Evolutionary conservation across 2,329 filamentous ascomycete genomes (phyloP).

Genomic region (Aspergillus tubingensis): DNA sequence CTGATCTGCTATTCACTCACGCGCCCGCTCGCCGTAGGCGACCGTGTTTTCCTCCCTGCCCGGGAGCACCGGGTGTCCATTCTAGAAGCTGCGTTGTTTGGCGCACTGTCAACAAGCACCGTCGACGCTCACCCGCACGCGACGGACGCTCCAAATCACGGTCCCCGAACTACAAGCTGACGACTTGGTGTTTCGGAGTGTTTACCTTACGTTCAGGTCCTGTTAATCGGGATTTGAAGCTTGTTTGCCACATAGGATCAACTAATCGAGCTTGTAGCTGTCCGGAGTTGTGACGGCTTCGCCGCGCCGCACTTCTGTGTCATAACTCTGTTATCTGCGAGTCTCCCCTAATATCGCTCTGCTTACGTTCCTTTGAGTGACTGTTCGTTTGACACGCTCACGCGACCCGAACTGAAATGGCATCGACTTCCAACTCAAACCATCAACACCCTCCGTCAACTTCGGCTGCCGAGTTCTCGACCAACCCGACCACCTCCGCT

Average conservation of each 20-base stretch:
- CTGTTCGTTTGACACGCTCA: neutral
- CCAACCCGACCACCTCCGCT: constrained; percentile 27
- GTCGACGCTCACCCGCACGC: neutral
- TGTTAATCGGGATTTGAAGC: neutral
- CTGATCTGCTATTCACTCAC: constrained; percentile 8
- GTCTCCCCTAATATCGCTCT: neutral
- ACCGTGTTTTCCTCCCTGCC: neutral
- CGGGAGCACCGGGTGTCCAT: constrained; percentile 2
- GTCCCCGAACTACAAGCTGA: neutral
- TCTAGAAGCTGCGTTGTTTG: neutral
- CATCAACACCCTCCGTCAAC: constrained; percentile 32
- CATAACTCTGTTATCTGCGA: neutral
- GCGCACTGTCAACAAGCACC: neutral
- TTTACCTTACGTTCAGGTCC: too few relatives aligned
- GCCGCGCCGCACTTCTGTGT: neutral
- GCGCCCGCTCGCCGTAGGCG: neutral
- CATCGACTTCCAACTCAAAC: constrained; percentile 30
- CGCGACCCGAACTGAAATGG: constrained; percentile 23
- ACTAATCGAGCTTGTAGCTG: neutral
- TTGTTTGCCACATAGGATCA: neutral
- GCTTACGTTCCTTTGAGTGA: neutral
- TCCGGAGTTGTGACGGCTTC: neutral
- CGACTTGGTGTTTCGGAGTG: neutral
- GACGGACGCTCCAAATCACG: neutral
- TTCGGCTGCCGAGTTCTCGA: constrained; percentile 31